A percentile compares a stretch with the other conserved stretches of the same genome.
phyloP scores from a whole-genome alignment of 768 basidiomycete species.

The Hebeloma cylindrosporum region DNA sequence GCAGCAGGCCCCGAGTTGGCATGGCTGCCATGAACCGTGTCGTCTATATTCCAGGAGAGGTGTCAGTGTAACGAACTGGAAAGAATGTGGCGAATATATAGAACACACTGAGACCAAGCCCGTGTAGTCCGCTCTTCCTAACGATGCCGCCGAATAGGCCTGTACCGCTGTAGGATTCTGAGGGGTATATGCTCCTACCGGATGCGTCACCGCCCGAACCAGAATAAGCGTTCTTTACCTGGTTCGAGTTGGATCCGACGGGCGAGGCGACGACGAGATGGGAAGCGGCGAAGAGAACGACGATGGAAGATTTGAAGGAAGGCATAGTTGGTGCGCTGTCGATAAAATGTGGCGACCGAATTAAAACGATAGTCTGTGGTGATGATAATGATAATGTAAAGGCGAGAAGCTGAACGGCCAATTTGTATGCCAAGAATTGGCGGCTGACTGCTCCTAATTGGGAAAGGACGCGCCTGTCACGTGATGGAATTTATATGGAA shows the following conservation, averaged over 20 bases:
- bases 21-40: conserved; percentile 35
- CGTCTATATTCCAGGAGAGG: conserved; percentile 18
- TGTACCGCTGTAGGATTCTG: conserved; percentile 16
- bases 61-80: background rate
- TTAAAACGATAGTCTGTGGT: conserved; percentile 16
- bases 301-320: conserved; percentile 10
- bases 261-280: conserved; percentile 26
- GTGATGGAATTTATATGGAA: conserved; percentile 9
- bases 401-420: conserved; percentile 5
- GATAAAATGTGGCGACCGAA: conserved; percentile 6
- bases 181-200: no score
- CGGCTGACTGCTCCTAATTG: conserved; percentile 19
- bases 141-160: background rate
- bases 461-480: conserved; percentile 9
- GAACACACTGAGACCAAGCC: no score
- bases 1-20: conserved; percentile 32
- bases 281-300: conserved; percentile 19
- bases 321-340: conserved; percentile 6
- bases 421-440: conserved; percentile 15
- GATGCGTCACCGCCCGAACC: conserved; percentile 33
- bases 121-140: conserved; percentile 10
- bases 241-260: conserved; percentile 22
- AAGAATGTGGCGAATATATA: conserved; percentile 22
- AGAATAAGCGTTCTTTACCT: conserved; percentile 32
- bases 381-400: conserved; percentile 16